Conservation (phyloP, 768 basidiomycete genomes). For the Tubosaeta sp. region DNA sequence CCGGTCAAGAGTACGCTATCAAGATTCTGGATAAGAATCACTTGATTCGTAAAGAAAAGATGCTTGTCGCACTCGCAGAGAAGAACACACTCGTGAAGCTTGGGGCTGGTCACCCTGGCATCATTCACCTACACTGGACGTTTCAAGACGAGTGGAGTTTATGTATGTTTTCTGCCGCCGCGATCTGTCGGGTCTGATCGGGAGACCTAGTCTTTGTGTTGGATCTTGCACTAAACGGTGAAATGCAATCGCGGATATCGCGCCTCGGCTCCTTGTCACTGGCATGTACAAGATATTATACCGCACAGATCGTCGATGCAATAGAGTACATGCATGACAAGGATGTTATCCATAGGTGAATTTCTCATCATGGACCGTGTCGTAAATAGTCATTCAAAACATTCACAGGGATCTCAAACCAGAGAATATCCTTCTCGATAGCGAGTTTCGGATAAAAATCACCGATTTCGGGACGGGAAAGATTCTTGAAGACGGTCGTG, state of each 20-base stretch:
- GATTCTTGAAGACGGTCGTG: slow-evolving; percentile 55
- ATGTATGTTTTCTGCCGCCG: slow-evolving; percentile 48
- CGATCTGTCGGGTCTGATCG: neutral
- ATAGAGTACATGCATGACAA: slow-evolving; percentile 87
- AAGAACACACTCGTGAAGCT: slow-evolving; percentile 70
- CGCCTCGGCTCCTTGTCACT: slow-evolving; percentile 84
- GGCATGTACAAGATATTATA: slow-evolving; percentile 73
- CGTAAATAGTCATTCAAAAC: slow-evolving; percentile 8
- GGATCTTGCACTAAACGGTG: slow-evolving; percentile 73
- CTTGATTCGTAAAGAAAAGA: slow-evolving; percentile 73
- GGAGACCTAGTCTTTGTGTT: slow-evolving; percentile 63
- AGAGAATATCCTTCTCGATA: slow-evolving; percentile 88
- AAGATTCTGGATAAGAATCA: slow-evolving; percentile 85
- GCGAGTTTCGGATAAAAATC: slow-evolving; percentile 83
- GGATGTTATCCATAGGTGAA: slow-evolving; percentile 82
- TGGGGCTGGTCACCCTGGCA: slow-evolving; percentile 68
- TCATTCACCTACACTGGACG: slow-evolving; percentile 76
- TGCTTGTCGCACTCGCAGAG: slow-evolving; percentile 73
- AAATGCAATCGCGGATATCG: slow-evolving; percentile 68
- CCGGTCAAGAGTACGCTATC: slow-evolving; percentile 66
- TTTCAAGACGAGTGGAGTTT: slow-evolving; percentile 84
- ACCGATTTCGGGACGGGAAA: slow-evolving; percentile 96
- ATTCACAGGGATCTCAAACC: slow-evolving; percentile 66
- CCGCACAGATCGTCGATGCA: slow-evolving; percentile 87
- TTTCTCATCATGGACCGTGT: slow-evolving; percentile 3